Conservation (phyloP, 2,329 filamentous ascomycete species). For the Phoma sp. region DNA sequence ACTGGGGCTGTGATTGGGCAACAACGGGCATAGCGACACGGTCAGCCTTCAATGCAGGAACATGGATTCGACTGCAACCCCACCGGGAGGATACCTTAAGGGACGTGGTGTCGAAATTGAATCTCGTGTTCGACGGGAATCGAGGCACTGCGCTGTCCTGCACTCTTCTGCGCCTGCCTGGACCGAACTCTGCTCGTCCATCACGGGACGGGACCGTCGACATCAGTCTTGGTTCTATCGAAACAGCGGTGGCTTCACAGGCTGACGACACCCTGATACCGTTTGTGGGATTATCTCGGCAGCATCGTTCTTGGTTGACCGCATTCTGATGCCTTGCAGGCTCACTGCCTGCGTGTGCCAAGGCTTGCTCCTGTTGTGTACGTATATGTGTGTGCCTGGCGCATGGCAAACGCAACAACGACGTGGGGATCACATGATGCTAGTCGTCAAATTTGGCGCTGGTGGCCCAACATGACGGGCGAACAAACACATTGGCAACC, state of each 20-base stretch:
- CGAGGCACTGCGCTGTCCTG: constrained; percentile 3
- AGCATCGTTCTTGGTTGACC: constrained; percentile 9
- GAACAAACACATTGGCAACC: constrained; percentile 20
- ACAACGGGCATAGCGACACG: constrained; percentile 9
- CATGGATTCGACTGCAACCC: constrained; percentile 10
- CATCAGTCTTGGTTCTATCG: background rate
- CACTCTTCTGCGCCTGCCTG: background rate
- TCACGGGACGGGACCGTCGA: constrained; percentile 3
- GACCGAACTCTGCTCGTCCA: background rate
- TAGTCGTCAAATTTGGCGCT: constrained; percentile 4
- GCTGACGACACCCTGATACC: constrained; percentile 1
- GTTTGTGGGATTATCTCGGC: constrained; percentile 3
- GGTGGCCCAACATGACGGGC: constrained; percentile 17
- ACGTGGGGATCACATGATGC: constrained; percentile 8
- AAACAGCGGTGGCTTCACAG: constrained; percentile 29
- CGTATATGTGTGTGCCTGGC: constrained; percentile 8
- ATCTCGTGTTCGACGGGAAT: constrained; percentile 7
- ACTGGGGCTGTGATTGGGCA: constrained; percentile 17
- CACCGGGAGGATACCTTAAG: constrained; percentile 13
- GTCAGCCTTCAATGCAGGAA: constrained; percentile 24
- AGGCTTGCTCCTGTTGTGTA: constrained; percentile 13
- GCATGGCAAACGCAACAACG: constrained; percentile 21
- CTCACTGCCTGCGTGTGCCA: constrained; percentile 8
- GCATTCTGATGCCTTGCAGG: constrained; percentile 6
- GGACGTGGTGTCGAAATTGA: constrained; percentile 8